Base-by-base conservation (phyloP, 2,329 filamentous ascomycete species). In the Aaosphaeria pasadenensis region DNA sequence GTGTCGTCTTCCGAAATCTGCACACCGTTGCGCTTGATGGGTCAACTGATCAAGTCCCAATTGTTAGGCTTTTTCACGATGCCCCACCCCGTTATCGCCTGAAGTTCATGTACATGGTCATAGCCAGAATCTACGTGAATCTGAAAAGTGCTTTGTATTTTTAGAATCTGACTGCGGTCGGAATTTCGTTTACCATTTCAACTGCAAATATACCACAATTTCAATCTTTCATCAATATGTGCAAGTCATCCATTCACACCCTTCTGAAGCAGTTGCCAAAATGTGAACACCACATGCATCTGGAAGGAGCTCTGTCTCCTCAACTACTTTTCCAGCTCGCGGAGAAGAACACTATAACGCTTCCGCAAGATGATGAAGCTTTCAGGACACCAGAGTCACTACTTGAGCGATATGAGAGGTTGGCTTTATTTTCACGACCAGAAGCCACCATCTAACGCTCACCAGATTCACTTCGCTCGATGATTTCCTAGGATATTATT, bases 281-380 rank as follows among this genome's bases (percentile, higher is more conserved):
- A 75, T 88, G 85, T 71, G 88, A 92, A 67, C 88, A 91, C 63
- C 88, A 91, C 71, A 80, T 91, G 46, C 88, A 92, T 65, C 77
- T 92, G 32, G 88, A 91, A 70, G 88, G 88, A 47, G 85, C 86
- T 9, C 77, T 92, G 35, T 83, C 84, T 38, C 86, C 88, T 1
- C 72, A 77, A 47, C 76, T 90, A 36, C 81, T 91, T 52, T 91
- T 91, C 73, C 62, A 75, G 30, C 81, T 92, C 5, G 85, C 88
- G 5, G 64, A 72, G 33, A 81, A 81, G 60, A 90, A 92, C 76
- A 74, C 74, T 46, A 80, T 91, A 57, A 36, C 74, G 2, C 77
- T 91, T 4, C 71, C 75, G 1, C 60, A 64, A 32, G 72, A 76
- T 33, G 83, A 90, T 60, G 69, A 80, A 17, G 82, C 84, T 31